phyloP scores from a whole-genome alignment of 208 protist species.

The Acanthamoeba healyi region DNA sequence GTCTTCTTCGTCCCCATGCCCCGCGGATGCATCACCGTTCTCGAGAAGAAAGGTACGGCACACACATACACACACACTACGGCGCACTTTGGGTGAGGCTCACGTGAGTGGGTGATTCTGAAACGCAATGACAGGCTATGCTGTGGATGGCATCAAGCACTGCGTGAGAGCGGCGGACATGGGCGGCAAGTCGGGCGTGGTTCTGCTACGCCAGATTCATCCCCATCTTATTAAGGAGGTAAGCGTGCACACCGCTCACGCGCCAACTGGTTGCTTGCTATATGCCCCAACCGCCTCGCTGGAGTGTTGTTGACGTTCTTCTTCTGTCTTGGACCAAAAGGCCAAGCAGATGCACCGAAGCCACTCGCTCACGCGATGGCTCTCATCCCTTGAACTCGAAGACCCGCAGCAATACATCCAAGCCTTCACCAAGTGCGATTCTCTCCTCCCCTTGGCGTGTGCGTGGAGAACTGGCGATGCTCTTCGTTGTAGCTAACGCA shows the following conservation, averaged over 20 bases:
- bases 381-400: slow-evolving; percentile 11
- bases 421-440: neutral
- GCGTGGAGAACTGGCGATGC: too few species aligned
- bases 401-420: slow-evolving; percentile 36
- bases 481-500: too few species aligned
- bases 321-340: neutral
- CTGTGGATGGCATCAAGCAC: slow-evolving; percentile 66
- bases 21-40: slow-evolving; percentile 66
- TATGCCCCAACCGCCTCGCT: too few species aligned
- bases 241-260: neutral
- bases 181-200: slow-evolving; percentile 63
- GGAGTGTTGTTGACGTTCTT: neutral
- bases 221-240: slow-evolving; percentile 30
- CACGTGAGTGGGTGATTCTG: too few species aligned
- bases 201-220: slow-evolving; percentile 50
- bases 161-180: slow-evolving; percentile 56
- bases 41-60: slow-evolving; percentile 16
- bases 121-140: slow-evolving; percentile 15
- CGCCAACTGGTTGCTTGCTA: too few species aligned
- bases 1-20: slow-evolving; percentile 69
- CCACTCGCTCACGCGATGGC: slow-evolving; percentile 24
- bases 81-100: too few species aligned
- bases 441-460: neutral
- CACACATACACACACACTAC: too few species aligned
- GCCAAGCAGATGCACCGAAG: slow-evolving; percentile 36